A percentile compares a stretch with the other conserved stretches of the same genome.
phyloP scores from a whole-genome alignment of 768 basidiomycete species.

The Termitomyces sp. region DNA sequence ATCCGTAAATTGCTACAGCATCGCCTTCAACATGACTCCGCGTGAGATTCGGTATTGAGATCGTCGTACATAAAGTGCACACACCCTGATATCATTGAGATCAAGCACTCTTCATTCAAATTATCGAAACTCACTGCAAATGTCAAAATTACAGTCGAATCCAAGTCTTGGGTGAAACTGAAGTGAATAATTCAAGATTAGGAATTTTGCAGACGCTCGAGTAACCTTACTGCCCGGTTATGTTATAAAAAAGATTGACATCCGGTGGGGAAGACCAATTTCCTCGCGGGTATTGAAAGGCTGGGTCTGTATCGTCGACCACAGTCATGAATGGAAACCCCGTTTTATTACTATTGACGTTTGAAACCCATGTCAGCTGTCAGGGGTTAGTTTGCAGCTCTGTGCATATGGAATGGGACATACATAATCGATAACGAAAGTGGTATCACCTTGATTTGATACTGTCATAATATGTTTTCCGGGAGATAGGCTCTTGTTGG shows the following conservation, averaged over 20 bases:
- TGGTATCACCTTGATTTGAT: neutral
- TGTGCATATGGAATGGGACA: neutral
- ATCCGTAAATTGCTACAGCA: slow-evolving; percentile 1
- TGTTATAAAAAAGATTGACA: neutral
- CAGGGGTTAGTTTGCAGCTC: neutral
- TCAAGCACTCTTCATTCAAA: neutral
- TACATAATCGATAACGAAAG: neutral
- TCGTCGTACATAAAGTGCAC: neutral
- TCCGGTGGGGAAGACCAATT: neutral
- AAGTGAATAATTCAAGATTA: neutral
- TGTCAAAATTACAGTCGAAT: neutral
- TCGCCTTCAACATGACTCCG: neutral
- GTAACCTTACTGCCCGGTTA: neutral
- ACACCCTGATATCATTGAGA: neutral
- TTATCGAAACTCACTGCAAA: neutral
- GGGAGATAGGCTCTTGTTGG: neutral
- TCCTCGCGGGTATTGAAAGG: neutral
- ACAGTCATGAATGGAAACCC: neutral
- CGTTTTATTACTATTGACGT: neutral
- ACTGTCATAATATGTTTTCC: neutral
- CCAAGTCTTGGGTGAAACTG: neutral
- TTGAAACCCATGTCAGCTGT: neutral
- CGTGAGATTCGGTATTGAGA: neutral
- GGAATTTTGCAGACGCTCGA: neutral
- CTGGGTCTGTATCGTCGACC: neutral